These are phyloP conservation scores for Cutaneotrichosporon mucoides DNA, from an alignment of 1,284 basidiomycete species.

Conservation along the genomic window DNA sequence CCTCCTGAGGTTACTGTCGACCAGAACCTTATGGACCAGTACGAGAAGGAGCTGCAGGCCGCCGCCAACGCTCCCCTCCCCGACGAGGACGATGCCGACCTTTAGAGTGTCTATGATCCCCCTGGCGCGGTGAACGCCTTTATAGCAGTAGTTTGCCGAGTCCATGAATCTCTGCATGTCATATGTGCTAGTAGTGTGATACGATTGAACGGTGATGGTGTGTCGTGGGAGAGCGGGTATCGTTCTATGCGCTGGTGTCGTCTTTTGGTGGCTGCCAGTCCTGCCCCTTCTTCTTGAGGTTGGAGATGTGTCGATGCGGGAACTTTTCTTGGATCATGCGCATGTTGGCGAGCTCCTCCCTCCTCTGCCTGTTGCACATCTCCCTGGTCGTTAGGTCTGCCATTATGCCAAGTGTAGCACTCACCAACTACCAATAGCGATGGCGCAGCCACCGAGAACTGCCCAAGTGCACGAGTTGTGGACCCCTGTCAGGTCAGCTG, in stretches of 20 bases:
- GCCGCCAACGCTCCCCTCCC: constrained; percentile 48
- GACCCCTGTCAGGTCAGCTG: constrained; percentile 4
- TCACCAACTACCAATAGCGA: constrained; percentile 38
- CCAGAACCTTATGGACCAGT: constrained; percentile 64
- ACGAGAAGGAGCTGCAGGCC: constrained; percentile 78
- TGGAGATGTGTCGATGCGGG: constrained; percentile 46
- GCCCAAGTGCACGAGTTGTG: constrained; percentile 39
- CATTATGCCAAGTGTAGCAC: constrained; percentile 5
- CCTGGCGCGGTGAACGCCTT: constrained; percentile 1
- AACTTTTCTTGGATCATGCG: constrained; percentile 44
- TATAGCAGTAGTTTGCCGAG: constrained; percentile 19
- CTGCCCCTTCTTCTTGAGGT: constrained; percentile 26
- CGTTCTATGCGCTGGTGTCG: background rate
- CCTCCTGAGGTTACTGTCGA: constrained; percentile 92
- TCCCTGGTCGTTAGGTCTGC: constrained; percentile 28
- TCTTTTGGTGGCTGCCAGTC: constrained; percentile 11
- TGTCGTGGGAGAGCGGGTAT: background rate
- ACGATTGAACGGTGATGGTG: constrained; percentile 3
- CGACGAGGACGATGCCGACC: constrained; percentile 50
- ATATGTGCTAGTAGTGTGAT: constrained; percentile 8
- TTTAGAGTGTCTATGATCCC: constrained; percentile 26
- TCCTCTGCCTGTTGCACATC: constrained; percentile 38
- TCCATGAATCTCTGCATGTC: constrained; percentile 25
- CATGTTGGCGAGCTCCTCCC: constrained; percentile 43
- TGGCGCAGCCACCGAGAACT: constrained; percentile 19